Base-by-base conservation (phyloP, 192 early-diverging fungal species). In the Mortierella claussenii region DNA sequence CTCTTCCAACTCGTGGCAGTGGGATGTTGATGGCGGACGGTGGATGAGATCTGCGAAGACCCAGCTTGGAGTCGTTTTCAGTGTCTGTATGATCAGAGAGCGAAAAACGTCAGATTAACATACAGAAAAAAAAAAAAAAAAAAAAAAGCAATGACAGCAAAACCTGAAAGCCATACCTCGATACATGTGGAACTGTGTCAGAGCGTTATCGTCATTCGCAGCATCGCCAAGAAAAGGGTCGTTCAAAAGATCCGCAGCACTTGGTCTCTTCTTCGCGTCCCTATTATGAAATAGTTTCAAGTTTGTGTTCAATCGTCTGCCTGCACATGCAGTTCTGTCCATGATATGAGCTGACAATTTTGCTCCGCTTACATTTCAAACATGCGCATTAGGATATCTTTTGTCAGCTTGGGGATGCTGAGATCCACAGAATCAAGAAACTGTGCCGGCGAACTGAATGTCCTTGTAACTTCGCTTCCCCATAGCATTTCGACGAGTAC, bases 231-330 rank as follows among this genome's bases (percentile, higher is more conserved):
- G 91, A 36, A 94, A 90, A 23, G 91, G 81, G 51, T 93, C 82
- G 15, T 87, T 88, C 32, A 95, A 81, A 0, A 93, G 70, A 51
- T 94, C 92, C 55, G 92, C 71, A 0, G 93, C 92, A 37, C 89
- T 91, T 9, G 91, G 89, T 3, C 94, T 82, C 55, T 89, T 87
- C 42, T 83, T 85, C 13, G 90, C 85, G 70, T 94, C 92, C n/a
- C 65, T 69, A 60, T 36, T 51, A n/a, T n/a, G n/a, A n/a, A n/a
- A n/a, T n/a, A n/a, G n/a, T n/a, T n/a, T n/a, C n/a, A n/a, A n/a
- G n/a, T n/a, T n/a, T n/a, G n/a, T n/a, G n/a, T n/a, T n/a, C n/a
- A n/a, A n/a, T n/a, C n/a, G n/a, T n/a, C n/a, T n/a, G n/a, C n/a
- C n/a, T n/a, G n/a, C n/a, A n/a, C n/a, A n/a, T n/a, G n/a, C n/a